These are phyloP conservation scores for Ustilago trichophora DNA, from an alignment of 1,284 basidiomycete genomes.

Conservation along the genomic window DNA sequence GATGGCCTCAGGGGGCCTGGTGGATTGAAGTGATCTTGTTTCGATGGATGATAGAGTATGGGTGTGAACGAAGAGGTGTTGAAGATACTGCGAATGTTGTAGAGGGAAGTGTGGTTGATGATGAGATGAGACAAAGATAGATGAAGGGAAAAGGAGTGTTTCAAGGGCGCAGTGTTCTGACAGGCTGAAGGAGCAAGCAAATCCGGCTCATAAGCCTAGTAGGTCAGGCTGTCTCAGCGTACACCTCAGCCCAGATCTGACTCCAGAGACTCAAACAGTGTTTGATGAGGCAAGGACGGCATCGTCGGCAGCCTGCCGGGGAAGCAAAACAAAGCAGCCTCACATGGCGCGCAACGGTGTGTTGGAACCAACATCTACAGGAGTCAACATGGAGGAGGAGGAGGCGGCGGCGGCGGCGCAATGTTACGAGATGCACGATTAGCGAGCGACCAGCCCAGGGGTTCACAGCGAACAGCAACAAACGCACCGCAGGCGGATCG, in stretches of 20 bases:
- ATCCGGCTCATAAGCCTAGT: too few species aligned
- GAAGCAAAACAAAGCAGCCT: not conserved
- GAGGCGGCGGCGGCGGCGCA: not conserved
- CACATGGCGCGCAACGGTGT: not conserved
- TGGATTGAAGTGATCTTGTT: too few species aligned
- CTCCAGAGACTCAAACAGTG: not conserved
- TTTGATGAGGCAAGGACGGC: not conserved
- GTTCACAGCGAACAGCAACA: not conserved
- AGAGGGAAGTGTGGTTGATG: too few species aligned
- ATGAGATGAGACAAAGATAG: too few species aligned
- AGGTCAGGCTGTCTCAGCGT: too few species aligned
- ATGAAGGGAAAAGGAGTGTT: too few species aligned
- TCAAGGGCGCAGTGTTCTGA: too few species aligned
- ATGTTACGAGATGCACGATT: not conserved
- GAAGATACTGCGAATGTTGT: too few species aligned
- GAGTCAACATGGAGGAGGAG: not conserved
- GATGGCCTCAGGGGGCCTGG: not conserved
- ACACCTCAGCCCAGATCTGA: not conserved
- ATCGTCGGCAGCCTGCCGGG: not conserved
- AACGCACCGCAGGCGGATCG: not conserved
- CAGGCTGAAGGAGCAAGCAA: too few species aligned
- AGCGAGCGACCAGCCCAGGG: not conserved
- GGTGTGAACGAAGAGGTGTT: too few species aligned
- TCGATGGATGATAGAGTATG: too few species aligned
- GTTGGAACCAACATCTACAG: conserved; percentile 8